These are phyloP conservation scores for Clitoria ternatea DNA, from an alignment of 306 rosid species.

Conservation along the genomic window DNA sequence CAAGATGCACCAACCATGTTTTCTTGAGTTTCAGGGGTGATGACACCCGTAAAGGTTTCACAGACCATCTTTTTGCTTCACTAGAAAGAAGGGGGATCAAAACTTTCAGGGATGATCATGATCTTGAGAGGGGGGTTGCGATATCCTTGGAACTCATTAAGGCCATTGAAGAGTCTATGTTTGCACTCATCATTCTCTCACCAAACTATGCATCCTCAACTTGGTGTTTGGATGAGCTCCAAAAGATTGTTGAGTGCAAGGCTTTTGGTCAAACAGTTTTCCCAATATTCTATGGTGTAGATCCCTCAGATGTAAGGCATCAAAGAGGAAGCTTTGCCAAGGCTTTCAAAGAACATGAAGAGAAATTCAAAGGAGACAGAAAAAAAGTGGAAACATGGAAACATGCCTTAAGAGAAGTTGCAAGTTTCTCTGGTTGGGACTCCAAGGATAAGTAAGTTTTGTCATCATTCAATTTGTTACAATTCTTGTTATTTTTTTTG, in stretches of 20 bases:
- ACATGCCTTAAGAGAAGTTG: constrained; percentile 23
- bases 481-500: neutral
- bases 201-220: constrained; percentile 34
- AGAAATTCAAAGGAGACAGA: constrained; percentile 7
- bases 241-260: constrained; percentile 28
- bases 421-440: constrained; percentile 36
- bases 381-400: constrained; percentile 32
- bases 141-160: constrained; percentile 27
- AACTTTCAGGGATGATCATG: constrained; percentile 32
- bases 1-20: constrained; percentile 29
- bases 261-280: constrained; percentile 11
- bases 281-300: constrained; percentile 32
- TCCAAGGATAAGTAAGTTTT: constrained; percentile 26
- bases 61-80: constrained; percentile 33
- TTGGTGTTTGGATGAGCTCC: constrained; percentile 37
- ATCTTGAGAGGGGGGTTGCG: constrained; percentile 17
- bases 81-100: constrained; percentile 27
- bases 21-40: constrained; percentile 36
- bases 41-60: constrained; percentile 26
- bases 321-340: constrained; percentile 22
- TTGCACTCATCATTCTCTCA: constrained; percentile 29
- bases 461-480: neutral
- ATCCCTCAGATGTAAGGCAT: constrained; percentile 36
- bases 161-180: constrained; percentile 33
- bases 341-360: constrained; percentile 28